Percentiles rank a stretch among this genome's conserved stretches.
phyloP scores from a whole-genome alignment of 768 basidiomycete genomes.

The Phanerochaete sordida region DNA sequence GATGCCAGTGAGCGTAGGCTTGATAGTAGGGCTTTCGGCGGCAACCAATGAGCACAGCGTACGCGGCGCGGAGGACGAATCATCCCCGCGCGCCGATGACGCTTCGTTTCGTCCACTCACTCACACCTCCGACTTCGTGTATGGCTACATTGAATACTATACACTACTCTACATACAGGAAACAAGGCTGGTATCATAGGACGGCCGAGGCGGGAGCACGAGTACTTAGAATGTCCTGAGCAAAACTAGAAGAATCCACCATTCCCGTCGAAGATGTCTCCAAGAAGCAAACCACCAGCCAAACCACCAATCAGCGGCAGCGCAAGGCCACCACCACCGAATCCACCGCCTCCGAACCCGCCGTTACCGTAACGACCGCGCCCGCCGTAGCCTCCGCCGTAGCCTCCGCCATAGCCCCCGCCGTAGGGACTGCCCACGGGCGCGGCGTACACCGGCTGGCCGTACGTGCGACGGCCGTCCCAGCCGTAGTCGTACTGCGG shows the following conservation, averaged over 20 bases:
- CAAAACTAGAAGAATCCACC: conserved; percentile 11
- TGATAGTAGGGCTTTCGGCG: neutral
- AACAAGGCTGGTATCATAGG: neutral
- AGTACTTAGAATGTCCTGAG: neutral
- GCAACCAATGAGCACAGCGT: neutral
- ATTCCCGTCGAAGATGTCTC: conserved; percentile 20
- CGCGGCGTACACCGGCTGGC: conserved; percentile 22
- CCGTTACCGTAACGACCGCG: conserved; percentile 3
- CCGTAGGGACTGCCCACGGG: conserved; percentile 19
- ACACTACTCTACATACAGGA: neutral
- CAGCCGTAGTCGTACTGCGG: neutral
- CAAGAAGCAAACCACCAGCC: conserved; percentile 33
- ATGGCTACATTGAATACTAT: neutral
- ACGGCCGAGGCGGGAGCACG: too few species aligned
- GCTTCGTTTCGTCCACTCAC: neutral
- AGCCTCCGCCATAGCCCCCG: neutral
- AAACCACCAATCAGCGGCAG: conserved; percentile 32
- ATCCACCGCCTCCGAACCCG: conserved; percentile 15
- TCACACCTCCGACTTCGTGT: neutral
- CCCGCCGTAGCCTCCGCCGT: too few species aligned
- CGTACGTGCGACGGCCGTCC: too few species aligned
- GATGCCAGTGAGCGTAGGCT: neutral
- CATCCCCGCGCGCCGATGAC: neutral
- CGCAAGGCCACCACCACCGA: conserved; percentile 29
- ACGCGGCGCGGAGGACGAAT: neutral